Evolutionary conservation across 2,329 filamentous ascomycete genomes (phyloP).

Genomic region (Podosphaera aphanis): DNA sequence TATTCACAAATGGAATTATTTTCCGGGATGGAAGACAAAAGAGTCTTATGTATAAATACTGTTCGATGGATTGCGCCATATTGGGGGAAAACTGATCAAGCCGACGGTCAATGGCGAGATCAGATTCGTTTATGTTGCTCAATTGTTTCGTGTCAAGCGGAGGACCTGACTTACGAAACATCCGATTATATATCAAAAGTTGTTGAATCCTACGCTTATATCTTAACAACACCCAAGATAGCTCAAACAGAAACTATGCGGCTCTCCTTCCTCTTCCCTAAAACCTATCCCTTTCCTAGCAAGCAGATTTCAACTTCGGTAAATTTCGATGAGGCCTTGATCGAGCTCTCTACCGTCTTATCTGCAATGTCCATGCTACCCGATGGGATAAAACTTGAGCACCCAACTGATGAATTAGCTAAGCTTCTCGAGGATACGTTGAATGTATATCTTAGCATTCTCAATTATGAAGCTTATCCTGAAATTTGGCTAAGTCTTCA

Average conservation of each 20-base stretch:
- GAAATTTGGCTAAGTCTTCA: slow-evolving; percentile 75
- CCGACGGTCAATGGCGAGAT: slow-evolving; percentile 61
- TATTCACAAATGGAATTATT: slow-evolving; percentile 70
- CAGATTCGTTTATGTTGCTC: slow-evolving; percentile 88
- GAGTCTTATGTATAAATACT: slow-evolving; percentile 55
- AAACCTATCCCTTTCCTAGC: slow-evolving; percentile 67
- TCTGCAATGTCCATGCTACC: slow-evolving; percentile 58
- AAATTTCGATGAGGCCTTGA: slow-evolving; percentile 60
- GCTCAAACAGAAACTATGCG: slow-evolving; percentile 29
- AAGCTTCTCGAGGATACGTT: slow-evolving; percentile 57
- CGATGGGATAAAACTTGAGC: slow-evolving; percentile 50
- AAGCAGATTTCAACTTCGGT: slow-evolving; percentile 34
- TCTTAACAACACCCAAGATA: slow-evolving; percentile 30
- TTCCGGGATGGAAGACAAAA: slow-evolving; percentile 49
- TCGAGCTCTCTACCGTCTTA: slow-evolving; percentile 73
- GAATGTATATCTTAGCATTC: slow-evolving; percentile 68
- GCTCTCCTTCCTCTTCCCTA: slow-evolving; percentile 75
- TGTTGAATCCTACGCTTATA: slow-evolving; percentile 64
- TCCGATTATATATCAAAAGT: slow-evolving; percentile 80
- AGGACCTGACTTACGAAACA: slow-evolving; percentile 55
- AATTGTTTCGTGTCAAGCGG: slow-evolving; percentile 65
- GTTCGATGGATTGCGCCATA: slow-evolving; percentile 80
- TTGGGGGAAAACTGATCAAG: slow-evolving; percentile 55
- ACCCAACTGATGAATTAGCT: slow-evolving; percentile 50
- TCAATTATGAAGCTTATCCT: slow-evolving; percentile 77